These are phyloP conservation scores for Penicillium polonicum DNA, from an alignment of 2,329 filamentous ascomycete genomes.

Conservation along the genomic window DNA sequence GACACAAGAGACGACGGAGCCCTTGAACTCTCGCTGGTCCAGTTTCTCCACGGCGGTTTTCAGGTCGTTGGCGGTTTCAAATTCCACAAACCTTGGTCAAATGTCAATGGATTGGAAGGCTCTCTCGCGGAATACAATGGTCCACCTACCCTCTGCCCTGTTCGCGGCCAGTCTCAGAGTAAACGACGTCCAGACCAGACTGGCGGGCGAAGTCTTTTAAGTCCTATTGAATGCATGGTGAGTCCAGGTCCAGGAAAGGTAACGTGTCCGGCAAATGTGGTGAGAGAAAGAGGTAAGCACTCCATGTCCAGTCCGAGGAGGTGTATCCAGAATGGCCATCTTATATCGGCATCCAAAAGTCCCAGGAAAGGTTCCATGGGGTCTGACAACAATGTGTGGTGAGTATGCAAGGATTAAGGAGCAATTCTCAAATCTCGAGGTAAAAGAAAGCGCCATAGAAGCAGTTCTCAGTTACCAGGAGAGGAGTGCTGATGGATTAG, in stretches of 20 bases:
- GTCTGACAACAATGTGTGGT: background rate
- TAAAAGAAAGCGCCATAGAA: background rate
- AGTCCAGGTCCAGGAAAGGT: slow-evolving; percentile 63
- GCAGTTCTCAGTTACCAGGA: background rate
- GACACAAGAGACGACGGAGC: slow-evolving; percentile 77
- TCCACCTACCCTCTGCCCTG: slow-evolving; percentile 81
- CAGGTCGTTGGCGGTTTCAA: slow-evolving; percentile 87
- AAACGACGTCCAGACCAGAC: slow-evolving; percentile 95
- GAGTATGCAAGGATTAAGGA: background rate
- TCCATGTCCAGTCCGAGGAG: slow-evolving; percentile 21
- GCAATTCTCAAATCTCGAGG: background rate
- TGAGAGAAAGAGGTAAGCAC: background rate
- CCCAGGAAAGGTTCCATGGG: slow-evolving; percentile 2
- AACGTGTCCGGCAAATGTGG: slow-evolving; percentile 17
- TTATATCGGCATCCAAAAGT: slow-evolving; percentile 5
- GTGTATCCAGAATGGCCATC: slow-evolving; percentile 24
- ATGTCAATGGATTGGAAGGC: slow-evolving; percentile 26
- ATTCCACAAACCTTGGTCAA: slow-evolving; percentile 81
- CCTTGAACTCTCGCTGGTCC: slow-evolving; percentile 90
- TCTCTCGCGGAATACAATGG: slow-evolving; percentile 19
- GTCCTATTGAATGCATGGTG: slow-evolving; percentile 85
- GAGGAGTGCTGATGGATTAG: background rate
- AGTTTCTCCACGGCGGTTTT: slow-evolving; percentile 93
- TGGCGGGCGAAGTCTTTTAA: slow-evolving; percentile 99
- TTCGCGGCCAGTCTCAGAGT: slow-evolving; percentile 92